These are phyloP conservation scores for Senna siamea DNA, from an alignment of 306 rosid genomes.

Conservation along the genomic window DNA sequence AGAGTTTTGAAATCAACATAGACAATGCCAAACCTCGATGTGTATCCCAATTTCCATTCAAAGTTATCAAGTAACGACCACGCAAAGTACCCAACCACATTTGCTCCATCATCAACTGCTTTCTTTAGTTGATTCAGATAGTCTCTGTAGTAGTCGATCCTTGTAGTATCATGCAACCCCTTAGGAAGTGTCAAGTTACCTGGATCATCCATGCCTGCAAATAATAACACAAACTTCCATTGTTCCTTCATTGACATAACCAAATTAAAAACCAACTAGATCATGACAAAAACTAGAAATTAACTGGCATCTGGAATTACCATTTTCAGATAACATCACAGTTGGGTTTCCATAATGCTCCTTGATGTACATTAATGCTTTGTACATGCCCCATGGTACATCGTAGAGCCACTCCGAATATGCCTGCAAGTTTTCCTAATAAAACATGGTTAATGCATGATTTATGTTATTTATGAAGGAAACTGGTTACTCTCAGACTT, in stretches of 20 bases:
- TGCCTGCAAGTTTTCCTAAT: slow-evolving; percentile 43
- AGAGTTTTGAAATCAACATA: slow-evolving; percentile 59
- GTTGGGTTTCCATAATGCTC: slow-evolving; percentile 60
- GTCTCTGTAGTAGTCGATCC: slow-evolving; percentile 55
- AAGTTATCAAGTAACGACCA: slow-evolving; percentile 73
- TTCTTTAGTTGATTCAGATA: slow-evolving; percentile 57
- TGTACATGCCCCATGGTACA: slow-evolving; percentile 80
- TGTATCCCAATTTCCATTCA: slow-evolving; percentile 69
- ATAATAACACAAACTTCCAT: neutral
- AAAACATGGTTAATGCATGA: neutral
- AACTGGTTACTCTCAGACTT: slow-evolving; percentile 8
- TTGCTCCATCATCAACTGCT: slow-evolving; percentile 61
- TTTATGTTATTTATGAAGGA: neutral
- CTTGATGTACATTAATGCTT: slow-evolving; percentile 56
- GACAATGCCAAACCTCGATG: slow-evolving; percentile 68
- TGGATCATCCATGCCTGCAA: slow-evolving; percentile 67
- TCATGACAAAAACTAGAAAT: neutral
- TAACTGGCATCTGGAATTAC: slow-evolving; percentile 26
- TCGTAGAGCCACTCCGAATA: slow-evolving; percentile 66
- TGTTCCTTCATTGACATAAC: neutral
- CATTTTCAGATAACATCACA: slow-evolving; percentile 68
- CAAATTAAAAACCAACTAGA: neutral
- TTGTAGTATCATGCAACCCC: slow-evolving; percentile 54
- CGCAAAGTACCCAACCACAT: slow-evolving; percentile 61
- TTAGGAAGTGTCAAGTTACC: slow-evolving; percentile 49